Percentiles rank a stretch among this genome's conserved stretches.
These are phyloP conservation scores for Alternaria metachromatica DNA, from an alignment of 2,329 filamentous ascomycete genomes.

Conservation along the genomic window DNA sequence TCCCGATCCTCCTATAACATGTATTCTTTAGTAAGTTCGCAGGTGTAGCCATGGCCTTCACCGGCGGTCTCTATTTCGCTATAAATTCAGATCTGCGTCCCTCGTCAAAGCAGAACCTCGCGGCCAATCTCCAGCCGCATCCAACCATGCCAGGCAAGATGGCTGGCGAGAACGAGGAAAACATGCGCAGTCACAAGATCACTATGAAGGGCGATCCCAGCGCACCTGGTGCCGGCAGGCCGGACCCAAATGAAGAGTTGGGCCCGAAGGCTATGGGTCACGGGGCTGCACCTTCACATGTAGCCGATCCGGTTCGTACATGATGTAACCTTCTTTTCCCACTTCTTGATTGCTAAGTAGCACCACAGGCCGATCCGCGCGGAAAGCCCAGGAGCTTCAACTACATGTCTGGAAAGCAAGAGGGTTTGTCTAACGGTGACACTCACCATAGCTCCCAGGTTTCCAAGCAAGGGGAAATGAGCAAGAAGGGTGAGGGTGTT, in stretches of 20 bases:
- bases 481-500: conserved; percentile 63
- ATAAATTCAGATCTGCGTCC: neutral
- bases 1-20: neutral
- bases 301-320: conserved; percentile 35
- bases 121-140: neutral
- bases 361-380: conserved; percentile 40
- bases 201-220: neutral
- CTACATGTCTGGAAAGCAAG: conserved; percentile 59
- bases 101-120: neutral
- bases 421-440: conserved; percentile 59
- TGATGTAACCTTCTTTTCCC: neutral
- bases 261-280: neutral
- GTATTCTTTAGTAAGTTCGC: neutral
- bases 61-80: neutral
- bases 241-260: neutral
- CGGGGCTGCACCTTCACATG: conserved; percentile 26
- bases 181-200: neutral
- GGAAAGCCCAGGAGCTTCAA: conserved; percentile 42
- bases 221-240: conserved; percentile 1
- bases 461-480: conserved; percentile 54
- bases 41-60: neutral
- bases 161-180: neutral
- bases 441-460: conserved; percentile 59
- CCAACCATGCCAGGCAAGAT: neutral
- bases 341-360: conserved; percentile 4